Conservation (phyloP, 192 early-diverging fungal species). For the Coemansia sp. region DNA sequence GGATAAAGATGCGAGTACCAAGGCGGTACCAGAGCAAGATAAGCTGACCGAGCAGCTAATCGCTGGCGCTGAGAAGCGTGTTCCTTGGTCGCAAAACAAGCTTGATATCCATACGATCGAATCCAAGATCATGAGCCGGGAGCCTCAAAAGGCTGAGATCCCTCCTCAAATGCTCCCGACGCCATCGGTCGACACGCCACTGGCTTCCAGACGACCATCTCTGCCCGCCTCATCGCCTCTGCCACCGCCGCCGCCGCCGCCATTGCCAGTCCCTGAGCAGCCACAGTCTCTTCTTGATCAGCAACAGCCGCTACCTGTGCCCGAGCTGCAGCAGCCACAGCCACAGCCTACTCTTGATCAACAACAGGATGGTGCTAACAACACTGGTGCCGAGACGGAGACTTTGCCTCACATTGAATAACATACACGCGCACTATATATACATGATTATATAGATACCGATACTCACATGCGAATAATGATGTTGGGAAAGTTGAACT, state of each 20-base stretch:
- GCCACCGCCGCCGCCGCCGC: not conserved
- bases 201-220: conserved; percentile 4
- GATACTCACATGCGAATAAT: not conserved
- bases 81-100: conserved; percentile 54
- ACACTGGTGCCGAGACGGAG: not conserved
- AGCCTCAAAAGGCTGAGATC: conserved; percentile 23
- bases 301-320: not conserved
- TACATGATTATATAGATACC: not conserved
- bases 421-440: conserved; percentile 9
- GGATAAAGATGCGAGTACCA: conserved; percentile 7
- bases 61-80: conserved; percentile 44
- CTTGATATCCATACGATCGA: conserved; percentile 50
- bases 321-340: not conserved
- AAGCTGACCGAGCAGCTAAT: conserved; percentile 46
- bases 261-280: not conserved
- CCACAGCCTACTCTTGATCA: not conserved
- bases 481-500: not conserved
- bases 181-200: conserved; percentile 4
- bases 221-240: conserved; percentile 3
- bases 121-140: conserved; percentile 29
- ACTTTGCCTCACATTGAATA: not conserved
- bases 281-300: not conserved
- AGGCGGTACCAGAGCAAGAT: conserved; percentile 16
- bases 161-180: conserved; percentile 12
- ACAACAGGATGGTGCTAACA: not conserved